Conservation (phyloP, 345 rosid genomes). For the Turnera subulata region DNA sequence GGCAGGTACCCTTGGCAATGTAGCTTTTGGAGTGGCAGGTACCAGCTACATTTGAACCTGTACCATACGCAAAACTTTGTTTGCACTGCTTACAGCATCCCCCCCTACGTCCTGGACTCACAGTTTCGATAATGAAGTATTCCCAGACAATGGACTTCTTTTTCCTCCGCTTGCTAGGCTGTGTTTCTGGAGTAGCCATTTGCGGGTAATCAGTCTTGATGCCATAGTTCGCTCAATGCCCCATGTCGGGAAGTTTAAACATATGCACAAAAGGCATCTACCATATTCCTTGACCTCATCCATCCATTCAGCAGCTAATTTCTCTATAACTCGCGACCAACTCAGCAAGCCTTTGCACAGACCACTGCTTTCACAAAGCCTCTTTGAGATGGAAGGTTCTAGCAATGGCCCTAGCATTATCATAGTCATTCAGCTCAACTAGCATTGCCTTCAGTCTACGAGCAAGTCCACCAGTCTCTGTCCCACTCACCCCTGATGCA, state of each 20-base stretch:
- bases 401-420: slow-evolving; percentile 65
- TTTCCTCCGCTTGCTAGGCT: slow-evolving; percentile 43
- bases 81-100: slow-evolving; percentile 92
- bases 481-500: slow-evolving; percentile 42
- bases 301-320: no score
- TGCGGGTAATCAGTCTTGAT: no score
- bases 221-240: no score
- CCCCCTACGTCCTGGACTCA: slow-evolving; percentile 70
- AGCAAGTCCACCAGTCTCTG: slow-evolving; percentile 67
- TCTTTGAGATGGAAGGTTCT: slow-evolving; percentile 70
- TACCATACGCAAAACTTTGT: slow-evolving; percentile 97
- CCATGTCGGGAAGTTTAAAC: no score
- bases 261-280: no score
- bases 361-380: slow-evolving; percentile 46
- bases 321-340: no score
- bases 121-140: slow-evolving; percentile 68
- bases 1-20: slow-evolving; percentile 85
- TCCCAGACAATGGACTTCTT: slow-evolving; percentile 98
- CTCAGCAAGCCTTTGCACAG: slow-evolving; percentile 34
- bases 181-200: slow-evolving; percentile 15
- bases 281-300: no score
- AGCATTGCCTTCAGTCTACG: slow-evolving; percentile 80
- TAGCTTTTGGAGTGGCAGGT: slow-evolving; percentile 96
- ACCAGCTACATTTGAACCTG: slow-evolving; percentile 88
- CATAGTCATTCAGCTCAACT: slow-evolving; percentile 84